phyloP scores from a whole-genome alignment of 306 rosid species.

The Carpinus viminea region DNA sequence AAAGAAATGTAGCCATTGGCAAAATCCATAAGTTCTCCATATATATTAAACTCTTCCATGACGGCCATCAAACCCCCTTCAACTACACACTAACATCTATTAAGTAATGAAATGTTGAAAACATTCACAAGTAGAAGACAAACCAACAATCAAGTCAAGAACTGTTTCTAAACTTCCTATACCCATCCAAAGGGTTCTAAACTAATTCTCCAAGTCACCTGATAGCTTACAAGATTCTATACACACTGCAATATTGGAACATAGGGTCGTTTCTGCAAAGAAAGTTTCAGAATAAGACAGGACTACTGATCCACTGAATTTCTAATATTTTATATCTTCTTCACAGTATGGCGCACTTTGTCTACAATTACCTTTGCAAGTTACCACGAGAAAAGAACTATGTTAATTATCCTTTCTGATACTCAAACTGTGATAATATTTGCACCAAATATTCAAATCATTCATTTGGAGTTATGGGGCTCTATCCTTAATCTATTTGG shows the following conservation, averaged over 20 bases:
- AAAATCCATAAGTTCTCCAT: not conserved
- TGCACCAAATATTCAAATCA: not conserved
- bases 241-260: no score
- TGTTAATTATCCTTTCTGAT: not conserved
- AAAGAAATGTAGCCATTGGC: not conserved
- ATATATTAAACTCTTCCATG: not conserved
- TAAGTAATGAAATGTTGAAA: not conserved
- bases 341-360: not conserved
- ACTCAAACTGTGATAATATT: not conserved
- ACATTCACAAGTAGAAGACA: not conserved
- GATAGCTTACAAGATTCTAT: not conserved
- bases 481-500: no score
- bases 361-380: not conserved
- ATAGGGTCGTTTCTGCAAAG: no score
- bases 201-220: constrained; percentile 1
- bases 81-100: not conserved
- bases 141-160: not conserved
- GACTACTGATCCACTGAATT: not conserved
- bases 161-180: not conserved
- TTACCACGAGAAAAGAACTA: not conserved
- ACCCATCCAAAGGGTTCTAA: not conserved
- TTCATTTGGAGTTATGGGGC: not conserved
- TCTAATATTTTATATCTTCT: not conserved
- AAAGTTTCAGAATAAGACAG: not conserved
- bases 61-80: not conserved